Conservation (phyloP, 139 green algal genomes). For the Diplosphaera chodatii region DNA sequence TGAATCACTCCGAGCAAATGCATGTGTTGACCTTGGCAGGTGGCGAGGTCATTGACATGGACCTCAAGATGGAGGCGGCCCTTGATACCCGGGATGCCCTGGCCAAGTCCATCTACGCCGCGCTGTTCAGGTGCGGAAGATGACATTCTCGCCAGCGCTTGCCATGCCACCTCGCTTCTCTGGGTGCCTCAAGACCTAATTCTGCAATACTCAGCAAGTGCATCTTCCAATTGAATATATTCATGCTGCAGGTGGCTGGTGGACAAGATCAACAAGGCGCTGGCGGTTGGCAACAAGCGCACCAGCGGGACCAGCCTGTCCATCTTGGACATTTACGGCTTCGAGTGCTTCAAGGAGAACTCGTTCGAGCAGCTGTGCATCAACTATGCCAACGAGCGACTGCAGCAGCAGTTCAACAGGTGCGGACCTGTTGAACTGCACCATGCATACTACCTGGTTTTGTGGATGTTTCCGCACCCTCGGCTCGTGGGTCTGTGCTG, state of each 20-base stretch:
- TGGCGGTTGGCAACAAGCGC: constrained; percentile 25
- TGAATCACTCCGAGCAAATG: too few relatives aligned
- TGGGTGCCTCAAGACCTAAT: too few relatives aligned
- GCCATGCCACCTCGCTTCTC: too few relatives aligned
- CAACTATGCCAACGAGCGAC: constrained; percentile 93
- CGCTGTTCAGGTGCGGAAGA: constrained; percentile 59
- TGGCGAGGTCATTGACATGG: constrained; percentile 53
- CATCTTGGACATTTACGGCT: constrained; percentile 90
- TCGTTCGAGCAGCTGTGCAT: constrained; percentile 96
- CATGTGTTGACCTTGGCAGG: constrained; percentile 12
- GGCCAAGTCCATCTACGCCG: constrained; percentile 71
- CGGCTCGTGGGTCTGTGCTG: too few relatives aligned
- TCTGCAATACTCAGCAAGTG: too few relatives aligned
- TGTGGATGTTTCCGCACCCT: too few relatives aligned
- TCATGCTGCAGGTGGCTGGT: constrained; percentile 64
- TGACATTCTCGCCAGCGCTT: too few relatives aligned
- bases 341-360: constrained; percentile 77
- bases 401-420: constrained; percentile 93
- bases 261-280: constrained; percentile 54
- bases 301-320: constrained; percentile 24
- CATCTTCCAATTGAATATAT: constrained; percentile 22
- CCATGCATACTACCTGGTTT: too few relatives aligned
- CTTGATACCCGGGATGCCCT: constrained; percentile 61
- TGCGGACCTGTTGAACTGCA: neutral
- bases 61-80: constrained; percentile 50